Percentiles rank a stretch among this genome's conserved stretches.
Evolutionary conservation across 108 stramenopile genomes (phyloP).

Genomic region (Parmales sp.): DNA sequence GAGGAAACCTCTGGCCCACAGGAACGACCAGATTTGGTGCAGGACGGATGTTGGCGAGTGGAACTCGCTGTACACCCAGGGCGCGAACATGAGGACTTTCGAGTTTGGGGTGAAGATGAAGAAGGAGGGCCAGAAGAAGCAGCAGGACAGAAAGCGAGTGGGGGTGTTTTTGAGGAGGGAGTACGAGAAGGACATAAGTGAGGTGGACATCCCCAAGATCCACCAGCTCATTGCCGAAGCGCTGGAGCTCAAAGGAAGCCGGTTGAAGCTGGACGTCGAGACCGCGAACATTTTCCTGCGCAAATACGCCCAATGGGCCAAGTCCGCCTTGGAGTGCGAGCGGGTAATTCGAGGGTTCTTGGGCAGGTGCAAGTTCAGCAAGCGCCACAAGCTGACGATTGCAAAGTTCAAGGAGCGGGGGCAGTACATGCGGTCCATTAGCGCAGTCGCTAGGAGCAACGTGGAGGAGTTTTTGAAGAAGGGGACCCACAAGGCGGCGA

Average conservation of each 20-base stretch:
- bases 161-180: not conserved
- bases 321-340: not conserved
- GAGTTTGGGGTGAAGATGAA: slow-evolving; percentile 8
- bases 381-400: not conserved
- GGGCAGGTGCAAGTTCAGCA: not conserved
- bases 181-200: not conserved
- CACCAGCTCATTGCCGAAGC: not conserved
- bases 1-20: not conserved
- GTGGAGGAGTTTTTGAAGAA: not conserved
- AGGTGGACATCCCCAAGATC: not conserved
- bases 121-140: slow-evolving; percentile 1
- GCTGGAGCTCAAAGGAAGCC: slow-evolving; percentile 1
- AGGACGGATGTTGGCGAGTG: slow-evolving; percentile 9
- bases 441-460: not conserved
- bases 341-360: slow-evolving; percentile 6
- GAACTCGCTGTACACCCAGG: not conserved
- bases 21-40: slow-evolving; percentile 13
- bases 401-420: not conserved
- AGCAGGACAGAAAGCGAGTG: not conserved
- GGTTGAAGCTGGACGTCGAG: slow-evolving; percentile 9
- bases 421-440: not conserved
- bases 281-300: not conserved
- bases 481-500: slow-evolving; percentile 11
- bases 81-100: not conserved
- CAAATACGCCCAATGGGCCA: not conserved